phyloP scores from a whole-genome alignment of 768 basidiomycete species.

The Galerina marginata region DNA sequence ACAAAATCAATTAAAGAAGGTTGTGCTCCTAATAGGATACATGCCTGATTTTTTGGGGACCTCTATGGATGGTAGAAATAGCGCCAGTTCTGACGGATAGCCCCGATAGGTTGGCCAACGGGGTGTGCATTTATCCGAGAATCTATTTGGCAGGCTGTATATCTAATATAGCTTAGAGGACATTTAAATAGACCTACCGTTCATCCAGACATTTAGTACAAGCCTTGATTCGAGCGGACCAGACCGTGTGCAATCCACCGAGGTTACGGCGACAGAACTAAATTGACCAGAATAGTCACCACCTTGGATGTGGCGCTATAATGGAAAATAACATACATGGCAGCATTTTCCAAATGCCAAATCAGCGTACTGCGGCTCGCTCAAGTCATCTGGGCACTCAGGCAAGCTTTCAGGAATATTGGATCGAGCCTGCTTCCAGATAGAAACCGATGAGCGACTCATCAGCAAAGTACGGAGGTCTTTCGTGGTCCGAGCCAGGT shows the following conservation, averaged over 20 bases:
- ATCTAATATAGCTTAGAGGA: no score
- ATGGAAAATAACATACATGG: slow-evolving; percentile 22
- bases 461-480: slow-evolving; percentile 47
- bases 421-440: slow-evolving; percentile 47
- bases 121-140: no score
- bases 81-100: not conserved
- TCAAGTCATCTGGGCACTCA: slow-evolving; percentile 48
- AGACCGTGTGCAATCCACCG: not conserved
- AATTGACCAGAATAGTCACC: not conserved
- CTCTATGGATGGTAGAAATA: not conserved
- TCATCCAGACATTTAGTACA: slow-evolving; percentile 4
- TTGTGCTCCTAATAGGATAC: not conserved
- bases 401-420: slow-evolving; percentile 40
- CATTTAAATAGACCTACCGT: not conserved
- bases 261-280: not conserved
- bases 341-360: slow-evolving; percentile 49
- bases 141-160: no score
- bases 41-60: not conserved
- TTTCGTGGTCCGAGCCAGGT: slow-evolving; percentile 48
- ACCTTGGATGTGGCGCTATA: not conserved
- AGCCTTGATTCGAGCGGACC: slow-evolving; percentile 1
- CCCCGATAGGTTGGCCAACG: not conserved
- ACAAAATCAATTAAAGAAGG: not conserved
- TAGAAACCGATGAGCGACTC: slow-evolving; percentile 40
- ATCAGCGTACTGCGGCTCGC: slow-evolving; percentile 49